Evolutionary conservation across 495 filamentous ascomycete species (phyloP).

Genomic region (Parathielavia appendiculata): DNA sequence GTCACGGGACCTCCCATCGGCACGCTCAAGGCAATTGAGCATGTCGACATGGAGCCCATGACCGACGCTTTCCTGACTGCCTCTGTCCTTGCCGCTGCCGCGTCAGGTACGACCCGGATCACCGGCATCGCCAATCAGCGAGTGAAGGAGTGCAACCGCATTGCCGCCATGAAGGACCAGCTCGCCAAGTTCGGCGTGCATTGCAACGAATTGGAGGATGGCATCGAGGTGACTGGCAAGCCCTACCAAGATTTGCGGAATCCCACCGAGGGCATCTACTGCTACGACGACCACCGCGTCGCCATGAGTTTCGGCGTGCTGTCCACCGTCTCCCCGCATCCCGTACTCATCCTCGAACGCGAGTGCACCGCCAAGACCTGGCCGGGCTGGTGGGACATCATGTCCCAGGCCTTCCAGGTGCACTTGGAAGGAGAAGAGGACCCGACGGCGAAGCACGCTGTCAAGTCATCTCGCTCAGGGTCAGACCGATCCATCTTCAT

Average conservation of each 20-base stretch:
- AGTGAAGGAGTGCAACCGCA: constrained; percentile 97
- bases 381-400: constrained; percentile 96
- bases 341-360: constrained; percentile 76
- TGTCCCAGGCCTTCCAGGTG: constrained; percentile 70
- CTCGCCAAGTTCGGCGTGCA: constrained; percentile 91
- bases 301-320: constrained; percentile 98
- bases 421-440: constrained; percentile 67
- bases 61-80: constrained; percentile 97
- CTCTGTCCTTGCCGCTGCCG: constrained; percentile 86
- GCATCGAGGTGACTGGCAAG: constrained; percentile 76
- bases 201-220: constrained; percentile 85
- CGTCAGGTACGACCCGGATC: constrained; percentile 78
- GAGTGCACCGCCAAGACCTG: constrained; percentile 98
- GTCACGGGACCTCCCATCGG: constrained; percentile 82
- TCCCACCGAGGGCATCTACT: constrained; percentile 68
- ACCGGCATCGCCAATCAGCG: constrained; percentile 97
- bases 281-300: constrained; percentile 97
- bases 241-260: constrained; percentile 54
- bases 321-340: constrained; percentile 63
- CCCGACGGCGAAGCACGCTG: constrained; percentile 35
- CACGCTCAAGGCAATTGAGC: constrained; percentile 58
- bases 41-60: constrained; percentile 98
- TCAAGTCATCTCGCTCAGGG: constrained; percentile 35
- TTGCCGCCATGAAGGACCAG: constrained; percentile 92
- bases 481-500: constrained; percentile 71